Conservation (phyloP, 208 protist species). For the Phytomonas francai region DNA sequence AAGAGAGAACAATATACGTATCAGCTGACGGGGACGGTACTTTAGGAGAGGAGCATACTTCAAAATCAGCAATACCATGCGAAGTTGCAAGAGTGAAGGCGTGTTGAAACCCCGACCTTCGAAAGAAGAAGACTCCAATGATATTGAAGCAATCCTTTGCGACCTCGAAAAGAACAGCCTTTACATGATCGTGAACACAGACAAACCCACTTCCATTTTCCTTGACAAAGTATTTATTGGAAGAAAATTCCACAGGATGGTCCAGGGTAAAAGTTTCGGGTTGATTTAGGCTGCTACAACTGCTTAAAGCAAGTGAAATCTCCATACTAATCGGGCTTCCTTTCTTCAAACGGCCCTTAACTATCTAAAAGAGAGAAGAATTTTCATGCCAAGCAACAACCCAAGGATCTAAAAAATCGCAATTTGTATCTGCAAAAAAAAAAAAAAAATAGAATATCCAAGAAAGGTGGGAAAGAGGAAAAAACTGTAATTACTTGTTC, state of each 20-base stretch:
- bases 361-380: background rate
- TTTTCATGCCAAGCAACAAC: background rate
- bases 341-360: background rate
- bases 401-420: background rate
- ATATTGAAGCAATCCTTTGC: conserved; percentile 6
- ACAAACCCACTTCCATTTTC: conserved; percentile 20
- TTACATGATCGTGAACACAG: conserved; percentile 15
- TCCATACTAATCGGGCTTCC: background rate
- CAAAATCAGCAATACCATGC: background rate
- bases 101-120: conserved; percentile 8
- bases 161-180: conserved; percentile 18
- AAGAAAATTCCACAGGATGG: background rate
- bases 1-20: background rate
- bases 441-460: background rate
- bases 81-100: conserved; percentile 16
- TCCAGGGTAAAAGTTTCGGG: background rate
- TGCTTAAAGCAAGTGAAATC: background rate
- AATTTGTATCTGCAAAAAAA: background rate
- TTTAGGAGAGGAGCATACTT: background rate
- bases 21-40: background rate
- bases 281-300: background rate
- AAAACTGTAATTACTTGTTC: background rate
- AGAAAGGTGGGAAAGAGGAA: background rate
- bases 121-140: conserved; percentile 24
- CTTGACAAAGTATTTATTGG: conserved; percentile 11